phyloP scores from a whole-genome alignment of 306 rosid genomes.

The Hippophae tibetana region DNA sequence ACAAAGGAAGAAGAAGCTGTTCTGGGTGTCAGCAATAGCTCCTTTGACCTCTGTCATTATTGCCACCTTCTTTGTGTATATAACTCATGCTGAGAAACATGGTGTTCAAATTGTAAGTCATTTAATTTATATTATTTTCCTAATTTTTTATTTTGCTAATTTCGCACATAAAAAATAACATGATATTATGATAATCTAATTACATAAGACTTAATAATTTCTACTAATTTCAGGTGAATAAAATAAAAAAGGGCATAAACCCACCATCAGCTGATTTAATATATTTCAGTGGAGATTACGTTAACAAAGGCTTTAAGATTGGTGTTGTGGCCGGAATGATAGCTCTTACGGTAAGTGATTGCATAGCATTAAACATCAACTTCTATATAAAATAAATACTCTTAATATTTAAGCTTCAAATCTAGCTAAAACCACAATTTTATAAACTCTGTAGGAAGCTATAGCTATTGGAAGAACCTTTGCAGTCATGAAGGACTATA shows the following conservation, averaged over 20 bases:
- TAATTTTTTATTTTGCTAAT: background rate
- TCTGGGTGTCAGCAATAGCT: slow-evolving; percentile 72
- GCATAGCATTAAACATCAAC: background rate
- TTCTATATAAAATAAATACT: background rate
- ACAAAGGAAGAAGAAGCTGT: slow-evolving; percentile 47
- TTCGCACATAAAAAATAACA: background rate
- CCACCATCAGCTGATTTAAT: slow-evolving; percentile 52
- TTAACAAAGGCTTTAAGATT: slow-evolving; percentile 45
- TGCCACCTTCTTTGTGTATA: slow-evolving; percentile 49
- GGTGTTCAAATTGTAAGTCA: slow-evolving; percentile 64
- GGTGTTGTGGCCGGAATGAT: slow-evolving; percentile 59
- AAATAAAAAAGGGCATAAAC: slow-evolving; percentile 48
- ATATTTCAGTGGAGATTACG: slow-evolving; percentile 48
- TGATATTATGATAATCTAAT: no score
- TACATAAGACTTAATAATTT: no score
- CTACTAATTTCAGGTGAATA: slow-evolving; percentile 38
- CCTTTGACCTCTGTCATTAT: slow-evolving; percentile 59
- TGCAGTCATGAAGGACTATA: no score
- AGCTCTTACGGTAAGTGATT: slow-evolving; percentile 60
- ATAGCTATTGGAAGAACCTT: no score
- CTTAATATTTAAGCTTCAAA: background rate
- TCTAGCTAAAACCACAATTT: background rate
- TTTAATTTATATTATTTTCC: background rate
- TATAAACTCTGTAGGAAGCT: no score
- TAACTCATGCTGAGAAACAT: slow-evolving; percentile 57